Conservation (phyloP, 2,329 filamentous ascomycete species). For the Lachnum nothofagi region DNA sequence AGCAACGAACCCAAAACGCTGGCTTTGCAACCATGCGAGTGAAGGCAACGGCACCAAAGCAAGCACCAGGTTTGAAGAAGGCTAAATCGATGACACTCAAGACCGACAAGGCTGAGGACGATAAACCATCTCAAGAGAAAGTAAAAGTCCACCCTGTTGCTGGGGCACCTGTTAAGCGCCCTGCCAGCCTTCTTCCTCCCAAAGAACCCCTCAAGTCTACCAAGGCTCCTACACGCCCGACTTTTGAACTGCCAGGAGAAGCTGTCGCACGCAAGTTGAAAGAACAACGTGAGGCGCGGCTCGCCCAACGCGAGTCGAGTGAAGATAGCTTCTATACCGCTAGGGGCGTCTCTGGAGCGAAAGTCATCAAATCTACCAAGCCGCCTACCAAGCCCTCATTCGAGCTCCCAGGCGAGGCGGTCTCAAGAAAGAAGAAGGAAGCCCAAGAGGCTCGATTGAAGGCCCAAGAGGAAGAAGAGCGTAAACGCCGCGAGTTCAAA, state of each 20-base stretch:
- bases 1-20: conserved; percentile 29
- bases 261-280: conserved; percentile 53
- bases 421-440: conserved; percentile 45
- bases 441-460: conserved; percentile 51
- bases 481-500: conserved; percentile 58
- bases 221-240: conserved; percentile 50
- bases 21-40: conserved; percentile 40
- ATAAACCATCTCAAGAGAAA: conserved; percentile 23
- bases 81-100: conserved; percentile 28
- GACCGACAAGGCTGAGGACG: conserved; percentile 1
- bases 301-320: conserved; percentile 35
- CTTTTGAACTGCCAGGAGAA: conserved; percentile 60
- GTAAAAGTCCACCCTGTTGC: conserved; percentile 24
- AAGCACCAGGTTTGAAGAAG: conserved; percentile 21
- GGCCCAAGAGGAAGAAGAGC: conserved; percentile 56
- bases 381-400: conserved; percentile 52
- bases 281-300: conserved; percentile 54
- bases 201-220: conserved; percentile 47
- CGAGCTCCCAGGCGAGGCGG: conserved; percentile 59
- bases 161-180: conserved; percentile 31
- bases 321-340: conserved; percentile 36
- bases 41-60: conserved; percentile 34
- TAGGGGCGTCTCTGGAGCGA: conserved; percentile 36
- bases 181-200: conserved; percentile 38
- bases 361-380: conserved; percentile 45